Evolutionary conservation across 1,284 basidiomycete species (phyloP).

Genomic region (Cryptococcus sp.): DNA sequence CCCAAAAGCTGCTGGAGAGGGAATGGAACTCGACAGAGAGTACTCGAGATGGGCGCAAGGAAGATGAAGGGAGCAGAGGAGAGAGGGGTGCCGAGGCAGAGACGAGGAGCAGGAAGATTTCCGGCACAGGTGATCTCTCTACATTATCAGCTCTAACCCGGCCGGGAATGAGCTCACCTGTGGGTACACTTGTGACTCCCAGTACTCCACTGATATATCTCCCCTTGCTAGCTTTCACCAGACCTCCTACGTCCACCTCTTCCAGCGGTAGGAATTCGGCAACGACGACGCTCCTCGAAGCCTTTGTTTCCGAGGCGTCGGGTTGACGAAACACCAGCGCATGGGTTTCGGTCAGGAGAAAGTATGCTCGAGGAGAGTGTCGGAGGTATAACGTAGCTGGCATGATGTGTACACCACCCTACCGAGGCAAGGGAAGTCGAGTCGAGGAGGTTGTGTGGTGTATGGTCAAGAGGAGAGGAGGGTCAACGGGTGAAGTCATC

Average conservation of each 20-base stretch:
- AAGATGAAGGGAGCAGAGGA: conserved; percentile 33
- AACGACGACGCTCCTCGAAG: conserved; percentile 48
- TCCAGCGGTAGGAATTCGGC: conserved; percentile 74
- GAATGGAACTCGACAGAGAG: conserved; percentile 49
- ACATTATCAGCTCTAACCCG: background rate
- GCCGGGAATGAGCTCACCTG: conserved; percentile 33
- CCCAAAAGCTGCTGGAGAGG: conserved; percentile 47
- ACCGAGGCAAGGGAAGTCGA: no score
- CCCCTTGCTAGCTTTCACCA: conserved; percentile 58
- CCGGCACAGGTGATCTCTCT: conserved; percentile 41
- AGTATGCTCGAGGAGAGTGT: conserved; percentile 41
- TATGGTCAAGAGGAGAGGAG: no score
- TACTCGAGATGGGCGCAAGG: conserved; percentile 45
- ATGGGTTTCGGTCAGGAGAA: conserved; percentile 39
- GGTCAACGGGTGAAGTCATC: no score
- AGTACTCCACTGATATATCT: conserved; percentile 72
- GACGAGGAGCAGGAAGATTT: conserved; percentile 45
- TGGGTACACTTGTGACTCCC: conserved; percentile 53
- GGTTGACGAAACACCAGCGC: conserved; percentile 45
- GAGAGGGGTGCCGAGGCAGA: conserved; percentile 29
- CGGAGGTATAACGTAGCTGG: conserved; percentile 42
- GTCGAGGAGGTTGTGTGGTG: no score
- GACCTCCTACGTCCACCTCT: conserved; percentile 60
- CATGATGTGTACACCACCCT: conserved; percentile 24
- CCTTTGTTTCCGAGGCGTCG: conserved; percentile 30